Evolutionary conservation across 495 filamentous ascomycete species (phyloP).

Genomic region (Hypoxylon perforatum): DNA sequence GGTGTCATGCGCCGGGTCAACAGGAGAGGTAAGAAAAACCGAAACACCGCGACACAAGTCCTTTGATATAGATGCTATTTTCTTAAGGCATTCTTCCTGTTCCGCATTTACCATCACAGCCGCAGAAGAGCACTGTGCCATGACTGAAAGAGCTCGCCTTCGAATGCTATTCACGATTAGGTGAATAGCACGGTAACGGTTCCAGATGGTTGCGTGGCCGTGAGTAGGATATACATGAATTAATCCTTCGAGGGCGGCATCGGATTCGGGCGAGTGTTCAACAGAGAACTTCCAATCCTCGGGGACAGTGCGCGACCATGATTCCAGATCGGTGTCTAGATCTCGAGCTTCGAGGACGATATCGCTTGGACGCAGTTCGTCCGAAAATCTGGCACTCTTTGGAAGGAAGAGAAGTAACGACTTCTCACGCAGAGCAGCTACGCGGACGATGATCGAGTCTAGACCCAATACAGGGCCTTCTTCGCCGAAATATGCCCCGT

Average conservation of each 20-base stretch:
- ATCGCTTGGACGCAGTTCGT: conserved; percentile 11
- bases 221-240: conserved; percentile 31
- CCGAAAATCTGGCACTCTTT: conserved; percentile 21
- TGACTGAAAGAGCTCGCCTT: conserved; percentile 24
- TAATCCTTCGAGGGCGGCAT: conserved; percentile 14
- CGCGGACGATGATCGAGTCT: conserved; percentile 39
- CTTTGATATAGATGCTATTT: conserved; percentile 27
- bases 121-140: conserved; percentile 12
- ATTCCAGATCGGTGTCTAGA: conserved; percentile 26
- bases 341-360: conserved; percentile 31
- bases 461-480: conserved; percentile 23
- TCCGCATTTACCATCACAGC: conserved; percentile 1
- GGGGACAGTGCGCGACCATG: conserved; percentile 26
- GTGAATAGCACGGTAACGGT: conserved; percentile 42
- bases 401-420: conserved; percentile 20
- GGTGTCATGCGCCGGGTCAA: neutral
- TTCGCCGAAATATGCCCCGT: conserved; percentile 34
- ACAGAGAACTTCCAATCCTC: conserved; percentile 18
- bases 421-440: conserved; percentile 32
- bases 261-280: neutral
- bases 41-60: conserved; percentile 36
- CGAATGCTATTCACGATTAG: conserved; percentile 42
- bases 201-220: conserved; percentile 46
- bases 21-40: conserved; percentile 29
- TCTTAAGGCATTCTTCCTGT: conserved; percentile 26